phyloP scores from a whole-genome alignment of 441 rosid genomes.

The Gossypium trilobum region DNA sequence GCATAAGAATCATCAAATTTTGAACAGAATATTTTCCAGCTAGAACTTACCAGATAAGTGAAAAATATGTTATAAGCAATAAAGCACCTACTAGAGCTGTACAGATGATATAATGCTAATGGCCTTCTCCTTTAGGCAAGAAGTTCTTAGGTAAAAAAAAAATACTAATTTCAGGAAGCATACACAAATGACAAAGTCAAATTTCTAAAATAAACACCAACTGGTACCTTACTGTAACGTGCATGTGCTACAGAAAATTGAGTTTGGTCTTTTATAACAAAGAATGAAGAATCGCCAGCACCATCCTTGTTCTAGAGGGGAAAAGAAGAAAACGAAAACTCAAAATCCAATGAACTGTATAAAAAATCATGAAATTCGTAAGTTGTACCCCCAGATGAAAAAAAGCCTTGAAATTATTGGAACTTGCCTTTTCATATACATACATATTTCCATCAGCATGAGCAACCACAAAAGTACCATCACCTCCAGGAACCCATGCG shows the following conservation, averaged over 20 bases:
- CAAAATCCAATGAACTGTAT: conserved; percentile 2
- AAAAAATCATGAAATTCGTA: conserved; percentile 9
- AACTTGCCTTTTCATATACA: conserved; percentile 83
- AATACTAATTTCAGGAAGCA: not conserved
- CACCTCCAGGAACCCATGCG: conserved; percentile 92
- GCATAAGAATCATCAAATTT: not conserved
- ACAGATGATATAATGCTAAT: not conserved
- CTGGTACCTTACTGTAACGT: conserved; percentile 75
- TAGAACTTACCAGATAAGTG: not conserved
- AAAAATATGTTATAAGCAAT: not conserved
- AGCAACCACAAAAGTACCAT: conserved; percentile 85
- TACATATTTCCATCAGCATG: conserved; percentile 94
- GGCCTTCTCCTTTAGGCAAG: not conserved
- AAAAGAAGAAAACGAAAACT: conserved; percentile 12
- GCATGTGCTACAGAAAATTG: conserved; percentile 89
- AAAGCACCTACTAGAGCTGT: not conserved
- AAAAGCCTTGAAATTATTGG: not conserved
- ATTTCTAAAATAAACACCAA: conserved; percentile 8
- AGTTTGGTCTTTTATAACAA: conserved; percentile 73
- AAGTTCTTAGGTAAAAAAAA: not conserved
- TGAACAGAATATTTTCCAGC: not conserved
- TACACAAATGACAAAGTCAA: not conserved
- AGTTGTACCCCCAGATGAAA: not conserved
- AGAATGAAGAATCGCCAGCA: conserved; percentile 82
- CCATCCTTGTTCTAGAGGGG: conserved; percentile 59